phyloP scores from a whole-genome alignment of 2,329 filamentous ascomycete genomes.

The Phyllosticta citribraziliensis region DNA sequence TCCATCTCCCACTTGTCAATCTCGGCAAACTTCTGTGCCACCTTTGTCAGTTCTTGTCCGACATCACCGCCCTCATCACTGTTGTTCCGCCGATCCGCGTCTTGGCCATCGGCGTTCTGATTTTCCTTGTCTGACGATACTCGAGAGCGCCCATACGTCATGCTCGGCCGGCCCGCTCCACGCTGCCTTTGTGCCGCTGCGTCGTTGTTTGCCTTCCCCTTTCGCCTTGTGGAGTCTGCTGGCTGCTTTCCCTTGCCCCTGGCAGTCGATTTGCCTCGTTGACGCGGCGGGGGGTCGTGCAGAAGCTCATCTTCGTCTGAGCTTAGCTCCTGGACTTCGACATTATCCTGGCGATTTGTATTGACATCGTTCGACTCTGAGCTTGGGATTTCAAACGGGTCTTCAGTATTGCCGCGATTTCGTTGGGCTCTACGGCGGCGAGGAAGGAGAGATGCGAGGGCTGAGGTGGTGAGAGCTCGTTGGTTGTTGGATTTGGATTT shows the following conservation, averaged over 20 bases:
- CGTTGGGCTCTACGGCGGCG: slow-evolving; percentile 23
- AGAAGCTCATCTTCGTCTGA: slow-evolving; percentile 35
- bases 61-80: slow-evolving; percentile 16
- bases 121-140: slow-evolving; percentile 35
- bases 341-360: not conserved
- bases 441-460: slow-evolving; percentile 36
- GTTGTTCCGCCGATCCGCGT: slow-evolving; percentile 16
- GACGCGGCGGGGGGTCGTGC: not conserved
- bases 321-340: slow-evolving; percentile 15
- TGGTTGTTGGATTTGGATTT: slow-evolving; percentile 12
- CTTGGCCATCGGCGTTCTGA: slow-evolving; percentile 14
- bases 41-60: slow-evolving; percentile 31
- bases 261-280: slow-evolving; percentile 6
- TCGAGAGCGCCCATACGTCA: slow-evolving; percentile 6
- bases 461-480: slow-evolving; percentile 30
- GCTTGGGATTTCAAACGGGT: slow-evolving; percentile 33
- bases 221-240: not conserved
- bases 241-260: slow-evolving; percentile 16
- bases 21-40: slow-evolving; percentile 39
- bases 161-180: slow-evolving; percentile 20
- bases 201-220: slow-evolving; percentile 10
- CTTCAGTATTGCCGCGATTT: slow-evolving; percentile 10
- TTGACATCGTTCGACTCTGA: slow-evolving; percentile 19
- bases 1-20: slow-evolving; percentile 42
- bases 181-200: slow-evolving; percentile 3